phyloP scores from a whole-genome alignment of 371 early-diverging fungal species.

The Mucor plumbeus region DNA sequence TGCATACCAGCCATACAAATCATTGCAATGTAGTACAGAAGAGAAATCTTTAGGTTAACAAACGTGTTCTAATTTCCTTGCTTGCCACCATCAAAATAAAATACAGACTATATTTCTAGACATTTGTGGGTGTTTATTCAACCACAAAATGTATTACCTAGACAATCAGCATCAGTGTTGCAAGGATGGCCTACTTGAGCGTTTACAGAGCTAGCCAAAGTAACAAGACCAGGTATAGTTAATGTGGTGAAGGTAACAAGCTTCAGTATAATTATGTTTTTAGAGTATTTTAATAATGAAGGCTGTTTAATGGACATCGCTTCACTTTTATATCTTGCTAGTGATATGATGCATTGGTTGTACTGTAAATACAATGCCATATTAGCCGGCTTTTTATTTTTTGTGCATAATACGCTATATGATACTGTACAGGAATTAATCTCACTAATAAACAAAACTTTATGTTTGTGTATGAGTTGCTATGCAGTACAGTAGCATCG shows the following conservation, averaged over 20 bases:
- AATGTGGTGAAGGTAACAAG: neutral
- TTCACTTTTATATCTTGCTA: neutral
- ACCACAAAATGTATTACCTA: neutral
- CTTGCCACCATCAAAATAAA: neutral
- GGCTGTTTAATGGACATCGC: neutral
- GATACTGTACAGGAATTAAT: too few relatives aligned
- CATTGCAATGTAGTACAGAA: too few relatives aligned
- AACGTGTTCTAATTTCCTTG: neutral
- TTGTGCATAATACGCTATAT: too few relatives aligned
- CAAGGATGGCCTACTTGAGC: neutral
- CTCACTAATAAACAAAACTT: too few relatives aligned
- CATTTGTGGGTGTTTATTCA: neutral
- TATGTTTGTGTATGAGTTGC: too few relatives aligned
- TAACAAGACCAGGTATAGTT: neutral
- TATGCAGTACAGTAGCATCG: too few relatives aligned
- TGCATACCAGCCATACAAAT: too few relatives aligned
- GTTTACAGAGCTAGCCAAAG: neutral
- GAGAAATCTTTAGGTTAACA: neutral
- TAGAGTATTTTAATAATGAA: too few relatives aligned
- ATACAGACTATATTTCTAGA: neutral
- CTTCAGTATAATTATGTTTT: neutral
- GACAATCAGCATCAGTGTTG: neutral
- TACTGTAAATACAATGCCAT: too few relatives aligned
- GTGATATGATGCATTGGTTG: too few relatives aligned
- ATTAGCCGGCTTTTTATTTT: too few relatives aligned